Evolutionary conservation across 495 filamentous ascomycete genomes (phyloP).

Genomic region (Hypoxylon lenormandii): DNA sequence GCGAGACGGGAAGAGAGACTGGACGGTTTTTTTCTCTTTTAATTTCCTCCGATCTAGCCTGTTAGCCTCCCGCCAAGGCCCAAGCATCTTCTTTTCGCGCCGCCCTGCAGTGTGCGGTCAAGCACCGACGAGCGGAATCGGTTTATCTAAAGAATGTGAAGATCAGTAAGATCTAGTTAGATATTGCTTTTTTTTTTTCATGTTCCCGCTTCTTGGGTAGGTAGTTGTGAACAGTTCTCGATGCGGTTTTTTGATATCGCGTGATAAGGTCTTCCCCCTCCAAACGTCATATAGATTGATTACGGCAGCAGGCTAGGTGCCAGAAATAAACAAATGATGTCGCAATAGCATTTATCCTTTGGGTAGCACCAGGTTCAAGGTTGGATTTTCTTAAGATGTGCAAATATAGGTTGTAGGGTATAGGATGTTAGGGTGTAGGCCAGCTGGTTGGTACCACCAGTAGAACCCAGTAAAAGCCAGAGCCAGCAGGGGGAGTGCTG

Average conservation of each 20-base stretch:
- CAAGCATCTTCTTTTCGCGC: neutral
- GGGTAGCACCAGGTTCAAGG: conserved; percentile 32
- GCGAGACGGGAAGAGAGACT: conserved; percentile 36
- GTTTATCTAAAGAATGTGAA: neutral
- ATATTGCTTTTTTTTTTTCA: conserved; percentile 3
- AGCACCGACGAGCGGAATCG: neutral
- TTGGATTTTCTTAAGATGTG: conserved; percentile 61
- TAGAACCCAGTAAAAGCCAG: no score
- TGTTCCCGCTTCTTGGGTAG: neutral
- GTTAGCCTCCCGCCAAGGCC: neutral
- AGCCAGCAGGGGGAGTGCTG: conserved; percentile 13
- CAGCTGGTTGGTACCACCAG: conserved; percentile 47
- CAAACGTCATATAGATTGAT: conserved; percentile 31
- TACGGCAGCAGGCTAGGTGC: conserved; percentile 23
- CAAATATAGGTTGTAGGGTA: conserved; percentile 50
- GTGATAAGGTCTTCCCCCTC: conserved; percentile 11
- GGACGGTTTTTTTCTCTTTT: conserved; percentile 6
- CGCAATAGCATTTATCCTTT: conserved; percentile 34
- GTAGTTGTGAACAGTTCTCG: neutral
- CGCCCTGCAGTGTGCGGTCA: neutral
- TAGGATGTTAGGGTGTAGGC: conserved; percentile 9
- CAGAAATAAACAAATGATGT: conserved; percentile 42
- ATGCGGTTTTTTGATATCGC: neutral
- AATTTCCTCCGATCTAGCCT: conserved; percentile 14
- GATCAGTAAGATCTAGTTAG: neutral